These are phyloP conservation scores for Fraxinus nigra DNA, from an alignment of 305 asterid species.

Conservation along the genomic window DNA sequence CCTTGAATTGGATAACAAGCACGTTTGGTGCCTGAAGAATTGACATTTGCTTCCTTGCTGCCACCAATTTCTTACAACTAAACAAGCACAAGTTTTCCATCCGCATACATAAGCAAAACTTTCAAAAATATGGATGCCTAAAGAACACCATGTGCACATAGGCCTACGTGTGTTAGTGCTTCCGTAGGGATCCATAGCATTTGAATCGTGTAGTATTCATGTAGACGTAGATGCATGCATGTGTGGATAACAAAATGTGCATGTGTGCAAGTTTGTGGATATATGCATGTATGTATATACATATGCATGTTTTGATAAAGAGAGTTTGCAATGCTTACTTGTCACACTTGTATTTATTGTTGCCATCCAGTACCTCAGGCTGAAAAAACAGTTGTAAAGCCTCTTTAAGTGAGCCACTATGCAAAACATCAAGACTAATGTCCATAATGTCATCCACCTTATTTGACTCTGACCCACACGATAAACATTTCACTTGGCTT, in stretches of 20 bases:
- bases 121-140: slow-evolving; percentile 12
- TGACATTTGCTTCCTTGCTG: slow-evolving; percentile 93
- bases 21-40: slow-evolving; percentile 91
- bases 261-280: background rate
- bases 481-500: slow-evolving; percentile 93
- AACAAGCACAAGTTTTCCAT: slow-evolving; percentile 40
- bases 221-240: background rate
- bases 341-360: slow-evolving; percentile 89
- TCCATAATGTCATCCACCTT: slow-evolving; percentile 98
- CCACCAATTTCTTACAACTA: slow-evolving; percentile 93
- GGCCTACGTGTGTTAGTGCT: background rate
- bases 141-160: background rate
- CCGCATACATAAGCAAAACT: slow-evolving; percentile 17
- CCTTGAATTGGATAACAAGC: slow-evolving; percentile 96
- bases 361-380: slow-evolving; percentile 91
- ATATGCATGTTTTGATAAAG: background rate
- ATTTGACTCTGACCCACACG: slow-evolving; percentile 92
- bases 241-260: slow-evolving; percentile 3
- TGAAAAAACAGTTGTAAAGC: slow-evolving; percentile 84
- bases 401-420: slow-evolving; percentile 73
- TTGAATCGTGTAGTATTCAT: background rate
- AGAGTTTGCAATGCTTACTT: slow-evolving; percentile 46
- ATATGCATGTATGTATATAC: background rate
- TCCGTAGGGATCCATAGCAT: background rate
- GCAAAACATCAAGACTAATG: slow-evolving; percentile 89